Conservation (phyloP, 768 basidiomycete genomes). For the Leccinum truebloodii region DNA sequence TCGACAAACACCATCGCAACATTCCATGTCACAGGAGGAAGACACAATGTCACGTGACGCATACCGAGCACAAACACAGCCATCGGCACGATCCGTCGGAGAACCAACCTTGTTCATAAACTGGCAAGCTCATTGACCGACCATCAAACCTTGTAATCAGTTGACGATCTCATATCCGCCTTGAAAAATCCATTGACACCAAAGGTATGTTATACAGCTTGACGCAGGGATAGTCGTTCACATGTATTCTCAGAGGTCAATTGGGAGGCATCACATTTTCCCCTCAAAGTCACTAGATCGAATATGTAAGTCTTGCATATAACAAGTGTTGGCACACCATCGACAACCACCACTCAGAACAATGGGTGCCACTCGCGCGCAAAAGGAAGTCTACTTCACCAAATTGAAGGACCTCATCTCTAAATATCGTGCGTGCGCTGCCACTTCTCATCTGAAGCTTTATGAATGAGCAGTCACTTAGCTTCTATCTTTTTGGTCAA, state of each 20-base stretch:
- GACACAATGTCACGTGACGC: background rate
- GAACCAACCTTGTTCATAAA: conserved; percentile 31
- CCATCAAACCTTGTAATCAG: conserved; percentile 28
- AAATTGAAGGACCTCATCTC: conserved; percentile 93
- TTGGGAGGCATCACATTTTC: conserved; percentile 75
- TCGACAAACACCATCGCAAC: conserved; percentile 69
- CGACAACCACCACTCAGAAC: conserved; percentile 32
- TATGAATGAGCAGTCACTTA: conserved; percentile 33
- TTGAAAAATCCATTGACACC: conserved; percentile 97
- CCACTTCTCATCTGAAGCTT: background rate
- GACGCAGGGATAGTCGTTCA: background rate
- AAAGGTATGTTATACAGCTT: conserved; percentile 47
- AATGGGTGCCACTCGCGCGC: conserved; percentile 92
- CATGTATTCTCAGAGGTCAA: conserved; percentile 69
- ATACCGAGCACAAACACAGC: background rate
- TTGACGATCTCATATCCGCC: conserved; percentile 44
- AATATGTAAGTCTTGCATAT: conserved; percentile 26
- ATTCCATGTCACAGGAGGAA: conserved; percentile 62
- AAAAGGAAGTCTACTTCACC: conserved; percentile 88
- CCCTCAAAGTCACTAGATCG: conserved; percentile 24
- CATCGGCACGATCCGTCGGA: conserved; percentile 24
- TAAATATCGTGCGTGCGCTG: conserved; percentile 74
- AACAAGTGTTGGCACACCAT: background rate
- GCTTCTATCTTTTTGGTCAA: conserved; percentile 99
- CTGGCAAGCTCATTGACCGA: conserved; percentile 24